These are phyloP conservation scores for Phialophora tarda DNA, from an alignment of 2,329 filamentous ascomycete genomes.

Conservation along the genomic window DNA sequence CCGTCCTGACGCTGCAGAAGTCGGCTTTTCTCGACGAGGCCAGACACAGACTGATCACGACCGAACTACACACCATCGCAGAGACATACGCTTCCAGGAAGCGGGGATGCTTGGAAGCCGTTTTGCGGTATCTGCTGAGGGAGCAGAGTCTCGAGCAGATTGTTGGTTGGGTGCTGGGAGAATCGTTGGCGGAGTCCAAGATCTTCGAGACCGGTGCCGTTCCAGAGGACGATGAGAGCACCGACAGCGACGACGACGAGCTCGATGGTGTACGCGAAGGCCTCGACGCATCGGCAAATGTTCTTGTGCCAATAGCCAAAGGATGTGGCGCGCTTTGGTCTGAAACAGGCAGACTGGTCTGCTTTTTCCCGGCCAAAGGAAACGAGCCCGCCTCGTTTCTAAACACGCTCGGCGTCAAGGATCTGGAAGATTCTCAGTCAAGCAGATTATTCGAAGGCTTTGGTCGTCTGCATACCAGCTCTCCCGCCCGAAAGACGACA, in stretches of 20 bases:
- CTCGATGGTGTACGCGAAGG: constrained; percentile 38
- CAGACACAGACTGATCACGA: constrained; percentile 55
- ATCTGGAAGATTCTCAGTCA: constrained; percentile 55
- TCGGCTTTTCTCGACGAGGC: constrained; percentile 62
- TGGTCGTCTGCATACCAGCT: constrained; percentile 61
- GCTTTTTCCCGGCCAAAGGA: constrained; percentile 62
- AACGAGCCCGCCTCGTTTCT: constrained; percentile 58
- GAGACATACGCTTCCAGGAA: constrained; percentile 59
- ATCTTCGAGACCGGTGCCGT: constrained; percentile 52
- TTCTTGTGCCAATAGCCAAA: constrained; percentile 68
- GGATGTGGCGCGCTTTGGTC: constrained; percentile 64
- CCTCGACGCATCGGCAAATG: constrained; percentile 56
- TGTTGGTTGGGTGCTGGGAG: constrained; percentile 58
- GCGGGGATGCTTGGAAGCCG: constrained; percentile 64
- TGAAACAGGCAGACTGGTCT: constrained; percentile 62
- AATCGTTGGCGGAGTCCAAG: constrained; percentile 62
- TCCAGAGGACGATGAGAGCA: constrained; percentile 79
- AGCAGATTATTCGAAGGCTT: constrained; percentile 68
- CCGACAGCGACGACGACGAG: constrained; percentile 68
- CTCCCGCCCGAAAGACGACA: constrained; percentile 54
- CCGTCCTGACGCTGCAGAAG: constrained; percentile 62
- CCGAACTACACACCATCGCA: constrained; percentile 61
- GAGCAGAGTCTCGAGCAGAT: constrained; percentile 65
- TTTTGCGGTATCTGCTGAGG: constrained; percentile 65
- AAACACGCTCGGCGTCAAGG: constrained; percentile 55